Conservation (phyloP, 176 grass and related monocot genomes). For the Oropetium thomaeum region DNA sequence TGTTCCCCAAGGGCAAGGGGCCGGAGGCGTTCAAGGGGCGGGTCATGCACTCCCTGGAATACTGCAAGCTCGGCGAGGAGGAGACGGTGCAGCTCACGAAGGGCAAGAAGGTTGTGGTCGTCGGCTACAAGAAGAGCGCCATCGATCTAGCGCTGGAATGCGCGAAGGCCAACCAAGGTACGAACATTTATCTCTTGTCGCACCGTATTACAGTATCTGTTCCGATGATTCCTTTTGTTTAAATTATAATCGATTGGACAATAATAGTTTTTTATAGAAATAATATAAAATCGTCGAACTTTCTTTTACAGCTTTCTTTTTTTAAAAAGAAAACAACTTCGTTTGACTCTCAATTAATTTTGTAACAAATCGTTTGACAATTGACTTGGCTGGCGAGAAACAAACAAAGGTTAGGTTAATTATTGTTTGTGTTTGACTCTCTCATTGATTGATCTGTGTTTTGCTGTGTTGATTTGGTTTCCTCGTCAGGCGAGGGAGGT, state of each 20-base stretch:
- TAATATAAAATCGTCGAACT: neutral
- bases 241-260: too few relatives aligned
- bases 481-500: slow-evolving; percentile 69
- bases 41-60: slow-evolving; percentile 88
- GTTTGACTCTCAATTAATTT: too few relatives aligned
- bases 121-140: slow-evolving; percentile 97
- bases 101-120: slow-evolving; percentile 84
- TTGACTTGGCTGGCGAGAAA: neutral
- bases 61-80: slow-evolving; percentile 83
- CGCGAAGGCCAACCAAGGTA: slow-evolving; percentile 89
- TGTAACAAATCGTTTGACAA: neutral
- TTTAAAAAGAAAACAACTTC: too few relatives aligned
- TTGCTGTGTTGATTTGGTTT: neutral
- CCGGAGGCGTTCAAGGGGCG: slow-evolving; percentile 69
- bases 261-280: too few relatives aligned
- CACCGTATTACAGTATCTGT: too few relatives aligned
- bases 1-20: slow-evolving; percentile 57
- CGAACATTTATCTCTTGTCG: too few relatives aligned
- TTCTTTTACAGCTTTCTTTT: too few relatives aligned
- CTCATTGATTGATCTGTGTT: neutral
- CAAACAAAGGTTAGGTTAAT: too few relatives aligned
- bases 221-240: too few relatives aligned
- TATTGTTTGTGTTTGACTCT: neutral
- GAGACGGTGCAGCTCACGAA: slow-evolving; percentile 65
- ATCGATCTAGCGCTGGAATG: slow-evolving; percentile 92